A percentile compares a stretch with the other conserved stretches of the same genome.
These are phyloP conservation scores for Lentinula lateritia DNA, from an alignment of 768 basidiomycete species.

Conservation along the genomic window DNA sequence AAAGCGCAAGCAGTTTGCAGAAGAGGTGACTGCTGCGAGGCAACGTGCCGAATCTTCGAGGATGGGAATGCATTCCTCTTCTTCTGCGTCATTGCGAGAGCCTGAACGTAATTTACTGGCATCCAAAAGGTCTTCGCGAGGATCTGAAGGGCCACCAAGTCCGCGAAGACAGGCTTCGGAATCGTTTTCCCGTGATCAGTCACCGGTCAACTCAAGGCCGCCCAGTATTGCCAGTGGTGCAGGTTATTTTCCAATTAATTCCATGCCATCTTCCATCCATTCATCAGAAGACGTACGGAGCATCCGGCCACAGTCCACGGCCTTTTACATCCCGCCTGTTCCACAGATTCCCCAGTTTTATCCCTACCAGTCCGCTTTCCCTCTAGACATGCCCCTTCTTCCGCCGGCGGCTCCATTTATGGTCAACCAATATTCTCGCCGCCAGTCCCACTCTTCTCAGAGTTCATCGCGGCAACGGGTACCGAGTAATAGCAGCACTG, in stretches of 20 bases:
- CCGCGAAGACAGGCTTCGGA: constrained; percentile 43
- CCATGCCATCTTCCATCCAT: constrained; percentile 52
- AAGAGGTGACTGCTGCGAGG: constrained; percentile 58
- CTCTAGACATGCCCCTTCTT: constrained; percentile 62
- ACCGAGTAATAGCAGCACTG: constrained; percentile 9
- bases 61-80: constrained; percentile 21
- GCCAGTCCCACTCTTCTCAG: constrained; percentile 11
- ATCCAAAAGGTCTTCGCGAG: constrained; percentile 31
- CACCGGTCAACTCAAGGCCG: constrained; percentile 48
- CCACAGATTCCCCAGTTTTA: constrained; percentile 36
- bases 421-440: constrained; percentile 53
- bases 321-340: constrained; percentile 27
- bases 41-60: constrained; percentile 47
- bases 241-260: constrained; percentile 28
- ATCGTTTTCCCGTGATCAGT: constrained; percentile 32
- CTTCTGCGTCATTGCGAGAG: constrained; percentile 33
- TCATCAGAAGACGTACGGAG: constrained; percentile 54
- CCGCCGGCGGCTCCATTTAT: constrained; percentile 75
- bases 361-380: constrained; percentile 22
- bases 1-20: constrained; percentile 45
- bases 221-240: constrained; percentile 33
- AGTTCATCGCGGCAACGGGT: constrained; percentile 19
- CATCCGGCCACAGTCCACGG: constrained; percentile 35
- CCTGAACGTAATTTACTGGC: constrained; percentile 34
- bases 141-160: constrained; percentile 28